These are phyloP conservation scores for Aspergillus unguis DNA, from an alignment of 2,329 filamentous ascomycete species.

Conservation along the genomic window DNA sequence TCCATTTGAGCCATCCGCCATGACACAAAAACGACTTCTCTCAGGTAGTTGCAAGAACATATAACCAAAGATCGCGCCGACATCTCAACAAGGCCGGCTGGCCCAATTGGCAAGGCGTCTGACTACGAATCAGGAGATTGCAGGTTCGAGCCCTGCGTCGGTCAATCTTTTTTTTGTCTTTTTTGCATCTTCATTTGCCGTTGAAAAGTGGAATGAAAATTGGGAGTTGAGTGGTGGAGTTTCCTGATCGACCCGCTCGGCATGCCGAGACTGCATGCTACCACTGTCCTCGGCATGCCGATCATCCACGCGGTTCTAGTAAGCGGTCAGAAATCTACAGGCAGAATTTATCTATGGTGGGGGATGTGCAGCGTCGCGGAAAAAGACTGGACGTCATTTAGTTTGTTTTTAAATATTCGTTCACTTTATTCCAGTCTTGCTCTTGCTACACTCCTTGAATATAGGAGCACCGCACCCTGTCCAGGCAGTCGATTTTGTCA, in stretches of 20 bases:
- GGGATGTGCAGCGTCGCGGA: background rate
- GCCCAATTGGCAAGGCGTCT: conserved; percentile 46
- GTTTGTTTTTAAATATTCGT: background rate
- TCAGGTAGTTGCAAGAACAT: too few species aligned
- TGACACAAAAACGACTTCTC: too few species aligned
- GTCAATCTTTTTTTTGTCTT: conserved; percentile 25
- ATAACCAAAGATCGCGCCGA: background rate
- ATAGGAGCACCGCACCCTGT: background rate
- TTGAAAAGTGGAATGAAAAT: background rate
- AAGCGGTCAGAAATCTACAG: background rate
- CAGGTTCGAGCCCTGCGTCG: conserved; percentile 46
- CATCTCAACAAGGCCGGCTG: conserved; percentile 11
- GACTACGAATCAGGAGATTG: conserved; percentile 54
- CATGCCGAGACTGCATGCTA: background rate
- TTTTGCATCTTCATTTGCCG: background rate
- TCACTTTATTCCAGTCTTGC: background rate
- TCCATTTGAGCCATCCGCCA: too few species aligned
- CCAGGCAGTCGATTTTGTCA: too few species aligned
- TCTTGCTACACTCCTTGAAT: background rate
- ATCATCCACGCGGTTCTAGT: too few species aligned
- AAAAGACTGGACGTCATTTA: conserved; percentile 1
- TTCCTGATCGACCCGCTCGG: background rate
- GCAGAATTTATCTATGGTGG: background rate
- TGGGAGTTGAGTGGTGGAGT: background rate
- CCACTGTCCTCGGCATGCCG: background rate